Evolutionary conservation across 768 basidiomycete genomes (phyloP).

Genomic region (Lactarius deliciosus): DNA sequence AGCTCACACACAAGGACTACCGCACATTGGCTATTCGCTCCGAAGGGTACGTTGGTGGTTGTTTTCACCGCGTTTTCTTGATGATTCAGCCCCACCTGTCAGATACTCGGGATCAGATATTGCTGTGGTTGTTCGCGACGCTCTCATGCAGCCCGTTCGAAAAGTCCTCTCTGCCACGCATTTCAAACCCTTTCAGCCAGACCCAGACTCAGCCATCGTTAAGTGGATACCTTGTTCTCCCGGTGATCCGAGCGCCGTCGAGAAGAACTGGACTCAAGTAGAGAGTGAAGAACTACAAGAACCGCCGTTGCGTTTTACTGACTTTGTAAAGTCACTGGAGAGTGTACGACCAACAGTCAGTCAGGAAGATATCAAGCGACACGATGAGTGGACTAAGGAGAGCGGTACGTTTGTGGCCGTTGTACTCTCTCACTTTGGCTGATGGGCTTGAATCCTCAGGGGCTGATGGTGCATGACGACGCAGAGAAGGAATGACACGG

Average conservation of each 20-base stretch:
- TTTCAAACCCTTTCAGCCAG: constrained; percentile 63
- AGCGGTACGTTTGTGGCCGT: constrained; percentile 52
- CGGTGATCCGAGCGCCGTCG: constrained; percentile 79
- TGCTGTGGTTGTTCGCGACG: constrained; percentile 90
- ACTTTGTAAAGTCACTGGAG: constrained; percentile 80
- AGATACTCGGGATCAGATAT: constrained; percentile 95
- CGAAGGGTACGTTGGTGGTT: constrained; percentile 58
- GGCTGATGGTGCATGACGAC: constrained; percentile 26
- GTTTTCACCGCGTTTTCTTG: neutral
- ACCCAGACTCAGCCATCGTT: constrained; percentile 33
- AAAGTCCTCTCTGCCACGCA: constrained; percentile 96
- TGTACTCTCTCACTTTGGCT: constrained; percentile 5
- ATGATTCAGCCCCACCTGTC: constrained; percentile 1
- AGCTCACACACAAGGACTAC: constrained; percentile 76
- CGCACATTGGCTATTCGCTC: constrained; percentile 79
- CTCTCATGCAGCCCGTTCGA: constrained; percentile 97
- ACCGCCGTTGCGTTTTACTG: constrained; percentile 71
- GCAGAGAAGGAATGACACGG: constrained; percentile 8
- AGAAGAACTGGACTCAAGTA: constrained; percentile 88
- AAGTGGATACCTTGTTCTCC: constrained; percentile 98
- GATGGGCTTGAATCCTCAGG: constrained; percentile 10
- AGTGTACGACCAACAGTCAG: constrained; percentile 87
- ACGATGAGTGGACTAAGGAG: constrained; percentile 83
- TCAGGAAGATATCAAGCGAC: constrained; percentile 78
- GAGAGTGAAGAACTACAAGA: constrained; percentile 88